Evolutionary conservation across 257 asterid species (phyloP).

Genomic region (Solanum pinnatisectum): DNA sequence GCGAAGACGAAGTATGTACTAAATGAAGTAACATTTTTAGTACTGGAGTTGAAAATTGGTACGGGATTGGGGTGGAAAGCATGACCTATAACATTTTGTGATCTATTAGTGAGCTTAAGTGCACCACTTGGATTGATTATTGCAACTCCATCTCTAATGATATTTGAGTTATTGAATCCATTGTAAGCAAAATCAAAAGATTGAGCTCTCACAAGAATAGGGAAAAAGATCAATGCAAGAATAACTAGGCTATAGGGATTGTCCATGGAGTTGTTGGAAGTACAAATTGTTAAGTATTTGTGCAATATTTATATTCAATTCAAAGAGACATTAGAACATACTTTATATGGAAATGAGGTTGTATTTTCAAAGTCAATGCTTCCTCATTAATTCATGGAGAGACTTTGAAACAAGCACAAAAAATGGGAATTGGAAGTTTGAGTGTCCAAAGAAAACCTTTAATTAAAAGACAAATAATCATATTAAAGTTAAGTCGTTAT

Average conservation of each 20-base stretch:
- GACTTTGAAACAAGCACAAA: background rate
- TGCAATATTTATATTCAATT: background rate
- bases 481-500: background rate
- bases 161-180: slow-evolving; percentile 39
- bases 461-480: background rate
- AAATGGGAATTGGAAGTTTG: background rate
- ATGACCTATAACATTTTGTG: slow-evolving; percentile 29
- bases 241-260: background rate
- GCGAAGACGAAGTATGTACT: slow-evolving; percentile 48
- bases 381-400: background rate
- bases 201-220: slow-evolving; percentile 4
- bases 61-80: slow-evolving; percentile 38
- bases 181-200: slow-evolving; percentile 30
- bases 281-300: background rate
- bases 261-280: slow-evolving; percentile 10
- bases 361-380: background rate
- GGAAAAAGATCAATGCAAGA: background rate
- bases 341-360: background rate
- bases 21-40: slow-evolving; percentile 28
- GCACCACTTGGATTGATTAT: slow-evolving; percentile 27
- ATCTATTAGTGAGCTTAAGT: slow-evolving; percentile 39
- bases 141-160: slow-evolving; percentile 16
- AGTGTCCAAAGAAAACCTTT: background rate
- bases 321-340: background rate
- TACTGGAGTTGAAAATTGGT: slow-evolving; percentile 12